Evolutionary conservation across 2,329 filamentous ascomycete genomes (phyloP), one percentile per base, ranked within the genome.

Genomic region (Microdochium bolleyi): DNA sequence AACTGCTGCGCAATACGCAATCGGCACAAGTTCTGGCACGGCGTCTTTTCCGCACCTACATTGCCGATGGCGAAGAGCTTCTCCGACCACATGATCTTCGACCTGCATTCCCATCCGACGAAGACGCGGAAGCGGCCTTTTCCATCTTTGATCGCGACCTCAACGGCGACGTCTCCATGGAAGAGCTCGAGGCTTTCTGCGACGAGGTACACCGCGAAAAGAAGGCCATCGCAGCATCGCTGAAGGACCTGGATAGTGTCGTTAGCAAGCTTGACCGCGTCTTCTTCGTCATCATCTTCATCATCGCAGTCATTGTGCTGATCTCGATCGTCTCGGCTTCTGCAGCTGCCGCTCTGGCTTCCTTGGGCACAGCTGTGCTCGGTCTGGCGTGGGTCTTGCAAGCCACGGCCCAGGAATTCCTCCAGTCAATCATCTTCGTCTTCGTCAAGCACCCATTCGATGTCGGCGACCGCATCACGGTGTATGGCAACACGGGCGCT

Each of bases 371-470:
- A 1, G 83, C 88, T 2, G 78, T 96, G n/a, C 78, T 97, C 7
- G 92, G 91, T 53, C 76, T 96, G 1, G 92, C 90, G 0, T 97
- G 92, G 92, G 77, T 96, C 52, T 89, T 97, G 61, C 89, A 91
- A 55, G 88, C 89, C 1, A 96, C 92, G 0, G 92, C 92, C 0
- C 91, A 96, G 64, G 92, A 97, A 64, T 96, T 97, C 60, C 75
- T 96, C 2, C 91, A 96, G 70, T 96, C 91, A 10, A 83, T 92
- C 64, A 88, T 96, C 60, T 96, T 96, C 65, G 92, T 96, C 59
- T 96, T 96, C 61, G 86, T 96, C 71, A 96, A 96, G 74, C 92
- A 97, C 66, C 92, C 92, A 0, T 97, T 96, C 61, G 92, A 97
- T 67, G 92, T 96, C 3, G 92, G 92, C 52, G 92, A 97, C 67